These are phyloP conservation scores for Solanum clarkiae DNA, from an alignment of 257 asterid genomes.

Conservation along the genomic window DNA sequence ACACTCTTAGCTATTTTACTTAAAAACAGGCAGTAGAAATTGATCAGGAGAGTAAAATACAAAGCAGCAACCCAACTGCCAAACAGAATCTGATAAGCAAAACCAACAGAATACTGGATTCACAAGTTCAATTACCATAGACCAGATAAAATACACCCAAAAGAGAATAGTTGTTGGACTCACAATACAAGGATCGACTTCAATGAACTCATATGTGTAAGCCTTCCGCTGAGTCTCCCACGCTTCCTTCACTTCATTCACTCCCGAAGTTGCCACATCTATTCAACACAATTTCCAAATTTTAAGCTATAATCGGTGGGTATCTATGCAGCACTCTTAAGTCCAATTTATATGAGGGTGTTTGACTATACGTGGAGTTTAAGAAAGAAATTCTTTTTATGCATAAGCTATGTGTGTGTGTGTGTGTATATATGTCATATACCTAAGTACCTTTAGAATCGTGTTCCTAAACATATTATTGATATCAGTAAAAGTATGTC, in stretches of 20 bases:
- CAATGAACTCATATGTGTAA: slow-evolving; percentile 76
- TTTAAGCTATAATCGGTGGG: neutral
- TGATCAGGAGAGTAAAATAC: neutral
- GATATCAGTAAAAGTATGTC: neutral
- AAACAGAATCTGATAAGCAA: neutral
- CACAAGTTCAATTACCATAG: neutral
- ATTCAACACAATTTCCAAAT: neutral
- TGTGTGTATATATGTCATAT: neutral
- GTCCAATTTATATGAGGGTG: neutral
- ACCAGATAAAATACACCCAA: neutral
- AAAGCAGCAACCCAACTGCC: neutral
- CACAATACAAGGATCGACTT: slow-evolving; percentile 84
- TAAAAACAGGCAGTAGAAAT: neutral
- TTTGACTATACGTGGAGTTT: neutral
- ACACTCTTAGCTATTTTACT: neutral
- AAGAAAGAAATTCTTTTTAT: neutral
- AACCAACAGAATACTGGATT: neutral
- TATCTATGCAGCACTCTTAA: neutral
- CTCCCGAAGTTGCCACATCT: slow-evolving; percentile 71
- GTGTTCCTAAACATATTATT: neutral
- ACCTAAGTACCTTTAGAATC: neutral
- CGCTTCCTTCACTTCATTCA: slow-evolving; percentile 67
- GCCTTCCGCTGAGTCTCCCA: slow-evolving; percentile 95
- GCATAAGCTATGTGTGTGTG: neutral
- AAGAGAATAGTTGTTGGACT: slow-evolving; percentile 9